Base-by-base conservation (phyloP, 257 asterid species). In the Verbascum thapsus region DNA sequence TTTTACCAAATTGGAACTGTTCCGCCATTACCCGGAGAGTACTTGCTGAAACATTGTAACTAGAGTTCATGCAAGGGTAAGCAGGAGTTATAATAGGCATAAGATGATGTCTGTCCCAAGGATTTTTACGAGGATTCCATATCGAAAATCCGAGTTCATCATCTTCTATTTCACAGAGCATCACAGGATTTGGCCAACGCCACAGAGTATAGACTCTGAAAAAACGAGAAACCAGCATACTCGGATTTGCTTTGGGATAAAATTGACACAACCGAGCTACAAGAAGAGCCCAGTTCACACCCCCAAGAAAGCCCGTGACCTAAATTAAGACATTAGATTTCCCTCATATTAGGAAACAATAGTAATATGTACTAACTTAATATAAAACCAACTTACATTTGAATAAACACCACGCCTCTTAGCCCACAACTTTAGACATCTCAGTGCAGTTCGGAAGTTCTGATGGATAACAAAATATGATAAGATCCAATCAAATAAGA, bases 31-130 rank as follows among this genome's bases (percentile, higher is more conserved):
- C 98, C 59, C 96, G 80, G 22, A 90, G 89, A 13, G 99, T 94
- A 75, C 96, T 94, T 39, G 95, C 70, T 34, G 99, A 94, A 35
- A 88, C 98, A 45, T 94, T 94, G 79, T 90, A 94, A 78, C 99
- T 94, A 26, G 99, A 90, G 71, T 94, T 94, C 99, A 94, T 90
- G 81, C 96, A 94, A 19, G 99, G 99, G 79, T 94, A 94, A 11
- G 94, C 95, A 72, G 99, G 99, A 41, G 99, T 94, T 68, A 94
- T 90, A 64, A 94, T 90, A 13, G 99, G 95, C 99, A 94, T 94
- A 44, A 72, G 90, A 74, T 94, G 96, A 65, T 61, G 77, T 1
- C 99, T 78, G 51, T 94, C 99, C 92, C 91, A 78, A 63, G 81
- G 98, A 65, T 94, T 80, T 75, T 79, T 90, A 1, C 98, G 87